These are phyloP conservation scores for Grigorovia yakushimaensis DNA, from an alignment of 805 yeast species.

Conservation along the genomic window DNA sequence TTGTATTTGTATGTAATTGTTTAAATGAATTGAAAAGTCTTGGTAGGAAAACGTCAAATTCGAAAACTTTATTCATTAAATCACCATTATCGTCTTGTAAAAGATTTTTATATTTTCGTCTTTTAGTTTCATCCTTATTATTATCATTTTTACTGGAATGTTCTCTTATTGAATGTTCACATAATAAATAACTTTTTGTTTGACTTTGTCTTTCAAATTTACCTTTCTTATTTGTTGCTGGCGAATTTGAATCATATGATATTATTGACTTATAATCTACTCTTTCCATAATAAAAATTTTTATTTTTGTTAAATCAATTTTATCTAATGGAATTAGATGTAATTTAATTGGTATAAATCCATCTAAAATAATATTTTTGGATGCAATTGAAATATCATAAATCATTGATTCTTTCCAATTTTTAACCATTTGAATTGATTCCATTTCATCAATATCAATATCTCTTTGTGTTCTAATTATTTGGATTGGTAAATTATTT, in stretches of 20 bases:
- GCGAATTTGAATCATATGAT: not conserved
- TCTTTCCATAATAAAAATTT: conserved; percentile 79
- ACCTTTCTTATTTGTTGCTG: conserved; percentile 49
- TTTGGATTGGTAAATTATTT: conserved; percentile 35
- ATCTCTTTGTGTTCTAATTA: conserved; percentile 69
- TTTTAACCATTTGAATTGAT: conserved; percentile 79
- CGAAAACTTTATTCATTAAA: conserved; percentile 64
- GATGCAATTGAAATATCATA: conserved; percentile 87
- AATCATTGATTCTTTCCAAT: conserved; percentile 84
- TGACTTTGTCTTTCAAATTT: conserved; percentile 89
- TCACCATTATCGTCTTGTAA: conserved; percentile 27
- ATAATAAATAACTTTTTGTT: conserved; percentile 58
- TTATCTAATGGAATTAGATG: conserved; percentile 79
- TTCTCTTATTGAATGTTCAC: conserved; percentile 45
- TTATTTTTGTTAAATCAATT: conserved; percentile 68
- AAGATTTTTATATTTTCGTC: conserved; percentile 31
- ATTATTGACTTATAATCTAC: conserved; percentile 68
- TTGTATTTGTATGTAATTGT: conserved; percentile 74
- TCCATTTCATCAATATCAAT: conserved; percentile 77
- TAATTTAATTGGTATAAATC: conserved; percentile 73
- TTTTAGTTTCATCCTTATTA: conserved; percentile 11
- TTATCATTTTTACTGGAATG: conserved; percentile 25
- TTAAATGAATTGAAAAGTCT: conserved; percentile 45
- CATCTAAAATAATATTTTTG: conserved; percentile 73
- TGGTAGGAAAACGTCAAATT: conserved; percentile 76